phyloP scores from a whole-genome alignment of 1,139 yeast species.

The Geotrichum phurueaensis region DNA sequence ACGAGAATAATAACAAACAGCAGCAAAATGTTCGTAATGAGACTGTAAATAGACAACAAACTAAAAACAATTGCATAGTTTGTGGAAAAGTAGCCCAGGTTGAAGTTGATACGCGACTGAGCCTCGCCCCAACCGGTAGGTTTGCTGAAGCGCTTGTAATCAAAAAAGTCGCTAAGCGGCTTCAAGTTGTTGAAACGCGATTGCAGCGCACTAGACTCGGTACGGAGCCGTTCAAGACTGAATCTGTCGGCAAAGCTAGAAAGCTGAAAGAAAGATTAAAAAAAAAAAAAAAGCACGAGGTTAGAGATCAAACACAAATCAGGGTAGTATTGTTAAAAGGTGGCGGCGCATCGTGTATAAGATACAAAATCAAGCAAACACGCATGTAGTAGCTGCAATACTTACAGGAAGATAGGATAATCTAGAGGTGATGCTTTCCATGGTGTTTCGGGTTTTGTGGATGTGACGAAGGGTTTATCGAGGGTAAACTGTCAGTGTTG shows the following conservation, averaged over 20 bases:
- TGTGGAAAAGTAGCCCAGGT: conserved; percentile 79
- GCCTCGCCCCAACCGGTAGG: conserved; percentile 86
- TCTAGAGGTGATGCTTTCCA: conserved; percentile 12
- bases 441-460: not conserved
- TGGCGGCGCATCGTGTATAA: not conserved
- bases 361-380: not conserved
- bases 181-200: conserved; percentile 64
- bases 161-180: conserved; percentile 91
- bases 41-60: conserved; percentile 61
- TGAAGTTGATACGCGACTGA: conserved; percentile 81
- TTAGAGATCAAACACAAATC: not conserved
- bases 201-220: conserved; percentile 47
- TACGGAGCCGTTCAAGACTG: conserved; percentile 16
- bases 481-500: not conserved
- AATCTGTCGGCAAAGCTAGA: conserved; percentile 22
- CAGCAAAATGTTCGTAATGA: conserved; percentile 76
- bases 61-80: conserved; percentile 75
- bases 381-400: not conserved
- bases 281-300: not conserved
- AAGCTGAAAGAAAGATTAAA: conserved; percentile 27
- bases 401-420: conserved; percentile 12
- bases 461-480: not conserved
- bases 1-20: conserved; percentile 63
- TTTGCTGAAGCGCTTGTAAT: conserved; percentile 78
- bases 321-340: not conserved